These are phyloP conservation scores for Chaetomium olivaceum DNA, from an alignment of 2,329 filamentous ascomycete genomes.

Conservation along the genomic window DNA sequence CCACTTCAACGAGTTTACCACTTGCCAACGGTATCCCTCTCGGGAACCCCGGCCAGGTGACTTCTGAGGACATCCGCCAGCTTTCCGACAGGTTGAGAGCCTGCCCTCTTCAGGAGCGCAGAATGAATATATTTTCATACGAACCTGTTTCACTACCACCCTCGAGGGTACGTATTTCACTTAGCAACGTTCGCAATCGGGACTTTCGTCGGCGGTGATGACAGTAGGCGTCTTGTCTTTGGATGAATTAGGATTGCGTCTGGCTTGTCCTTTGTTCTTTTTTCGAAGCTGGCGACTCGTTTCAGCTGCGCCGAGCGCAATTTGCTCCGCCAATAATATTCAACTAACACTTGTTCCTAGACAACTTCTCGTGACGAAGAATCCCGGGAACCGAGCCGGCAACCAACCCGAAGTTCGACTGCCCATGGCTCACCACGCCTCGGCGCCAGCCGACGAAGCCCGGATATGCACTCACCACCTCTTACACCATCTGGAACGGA, in stretches of 20 bases:
- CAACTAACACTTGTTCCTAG: slow-evolving; percentile 41
- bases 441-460: slow-evolving; percentile 59
- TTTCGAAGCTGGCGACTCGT: slow-evolving; percentile 4
- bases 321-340: neutral
- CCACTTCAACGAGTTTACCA: slow-evolving; percentile 32
- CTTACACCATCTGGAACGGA: slow-evolving; percentile 80
- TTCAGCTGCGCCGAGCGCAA: neutral
- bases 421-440: slow-evolving; percentile 65
- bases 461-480: slow-evolving; percentile 81
- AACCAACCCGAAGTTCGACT: slow-evolving; percentile 65
- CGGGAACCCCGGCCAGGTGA: slow-evolving; percentile 45
- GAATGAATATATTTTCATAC: slow-evolving; percentile 84
- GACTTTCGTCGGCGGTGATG: neutral
- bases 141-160: slow-evolving; percentile 86
- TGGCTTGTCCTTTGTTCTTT: neutral
- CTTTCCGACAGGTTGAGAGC: slow-evolving; percentile 73
- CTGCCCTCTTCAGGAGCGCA: slow-evolving; percentile 74
- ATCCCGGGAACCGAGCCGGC: slow-evolving; percentile 61
- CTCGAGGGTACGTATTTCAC: slow-evolving; percentile 67
- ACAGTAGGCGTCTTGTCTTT: slow-evolving; percentile 8
- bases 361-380: slow-evolving; percentile 62
- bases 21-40: slow-evolving; percentile 31
- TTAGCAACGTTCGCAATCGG: neutral
- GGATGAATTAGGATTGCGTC: slow-evolving; percentile 8
- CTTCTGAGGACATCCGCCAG: slow-evolving; percentile 66